Percentiles rank a stretch among this genome's conserved stretches.
Evolutionary conservation across 495 filamentous ascomycete genomes (phyloP).

Genomic region (Neurospora tetrasperma): DNA sequence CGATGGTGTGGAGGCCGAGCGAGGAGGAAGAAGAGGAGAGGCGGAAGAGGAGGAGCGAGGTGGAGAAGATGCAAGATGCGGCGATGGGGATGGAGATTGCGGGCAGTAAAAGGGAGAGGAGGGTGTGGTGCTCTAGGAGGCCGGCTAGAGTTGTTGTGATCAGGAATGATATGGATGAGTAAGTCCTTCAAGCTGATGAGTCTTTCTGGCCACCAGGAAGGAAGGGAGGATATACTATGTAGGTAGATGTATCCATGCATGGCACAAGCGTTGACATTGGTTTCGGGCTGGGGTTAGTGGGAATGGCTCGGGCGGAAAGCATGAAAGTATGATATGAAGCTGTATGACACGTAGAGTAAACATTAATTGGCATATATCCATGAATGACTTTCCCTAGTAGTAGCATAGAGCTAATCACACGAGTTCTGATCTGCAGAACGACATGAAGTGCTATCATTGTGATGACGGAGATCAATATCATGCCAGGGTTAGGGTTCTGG

Average conservation of each 20-base stretch:
- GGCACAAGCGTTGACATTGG: neutral
- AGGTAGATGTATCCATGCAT: neutral
- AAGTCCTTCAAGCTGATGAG: neutral
- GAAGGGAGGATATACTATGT: neutral
- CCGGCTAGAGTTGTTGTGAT: conserved; percentile 50
- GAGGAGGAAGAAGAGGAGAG: conserved; percentile 13
- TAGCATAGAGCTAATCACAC: neutral
- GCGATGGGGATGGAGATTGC: conserved; percentile 32
- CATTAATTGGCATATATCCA: neutral
- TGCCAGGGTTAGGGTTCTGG: neutral
- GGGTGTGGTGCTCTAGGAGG: conserved; percentile 63
- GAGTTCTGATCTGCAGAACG: neutral
- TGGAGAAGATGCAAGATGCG: conserved; percentile 40
- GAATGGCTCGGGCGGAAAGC: neutral
- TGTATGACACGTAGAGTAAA: neutral
- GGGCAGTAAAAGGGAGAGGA: conserved; percentile 41
- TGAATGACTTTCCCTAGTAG: neutral
- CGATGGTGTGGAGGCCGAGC: conserved; percentile 34
- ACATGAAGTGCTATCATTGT: neutral
- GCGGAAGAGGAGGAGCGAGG: conserved; percentile 26
- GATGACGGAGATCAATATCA: neutral
- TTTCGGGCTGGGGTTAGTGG: neutral
- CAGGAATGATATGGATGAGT: neutral
- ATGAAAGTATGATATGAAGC: neutral
- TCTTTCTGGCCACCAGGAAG: neutral